Conservation (phyloP, 371 early-diverging fungal species). For the Dipsacomyces acuminosporus region DNA sequence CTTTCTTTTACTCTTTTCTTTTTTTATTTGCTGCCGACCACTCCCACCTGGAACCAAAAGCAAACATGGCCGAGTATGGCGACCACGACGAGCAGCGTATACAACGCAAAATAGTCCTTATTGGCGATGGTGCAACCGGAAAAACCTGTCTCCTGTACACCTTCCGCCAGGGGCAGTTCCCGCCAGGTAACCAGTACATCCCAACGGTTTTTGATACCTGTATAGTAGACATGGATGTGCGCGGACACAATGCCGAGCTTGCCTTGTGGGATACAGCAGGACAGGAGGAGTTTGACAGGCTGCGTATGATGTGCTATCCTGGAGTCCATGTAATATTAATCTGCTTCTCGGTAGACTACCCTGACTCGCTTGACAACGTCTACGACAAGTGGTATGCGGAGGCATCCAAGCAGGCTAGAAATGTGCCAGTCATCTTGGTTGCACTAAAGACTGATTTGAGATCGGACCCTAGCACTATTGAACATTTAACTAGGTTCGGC, state of each 20-base stretch:
- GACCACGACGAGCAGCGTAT: too few relatives aligned
- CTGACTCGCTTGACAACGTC: conserved; percentile 85
- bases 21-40: too few relatives aligned
- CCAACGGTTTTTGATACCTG: conserved; percentile 98
- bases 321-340: conserved; percentile 87
- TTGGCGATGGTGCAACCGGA: conserved; percentile 96
- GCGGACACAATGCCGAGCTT: conserved; percentile 88
- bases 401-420: conserved; percentile 1
- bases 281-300: conserved; percentile 76
- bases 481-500: conserved; percentile 17
- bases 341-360: conserved; percentile 77
- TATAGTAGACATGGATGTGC: conserved; percentile 90
- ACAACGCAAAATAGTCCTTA: conserved; percentile 54
- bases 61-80: too few relatives aligned
- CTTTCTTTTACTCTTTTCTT: too few relatives aligned
- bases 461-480: conserved; percentile 38
- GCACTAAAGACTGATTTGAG: conserved; percentile 55
- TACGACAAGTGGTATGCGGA: conserved; percentile 50
- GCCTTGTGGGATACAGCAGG: conserved; percentile 99
- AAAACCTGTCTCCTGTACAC: conserved; percentile 94
- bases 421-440: conserved; percentile 38
- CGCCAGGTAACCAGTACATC: conserved; percentile 63
- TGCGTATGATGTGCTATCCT: conserved; percentile 88
- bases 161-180: conserved; percentile 85
- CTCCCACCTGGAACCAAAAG: too few relatives aligned